Evolutionary conservation across 345 rosid genomes (phyloP), one percentile per base, ranked within the genome.

Genomic region (Brassica juncea): DNA sequence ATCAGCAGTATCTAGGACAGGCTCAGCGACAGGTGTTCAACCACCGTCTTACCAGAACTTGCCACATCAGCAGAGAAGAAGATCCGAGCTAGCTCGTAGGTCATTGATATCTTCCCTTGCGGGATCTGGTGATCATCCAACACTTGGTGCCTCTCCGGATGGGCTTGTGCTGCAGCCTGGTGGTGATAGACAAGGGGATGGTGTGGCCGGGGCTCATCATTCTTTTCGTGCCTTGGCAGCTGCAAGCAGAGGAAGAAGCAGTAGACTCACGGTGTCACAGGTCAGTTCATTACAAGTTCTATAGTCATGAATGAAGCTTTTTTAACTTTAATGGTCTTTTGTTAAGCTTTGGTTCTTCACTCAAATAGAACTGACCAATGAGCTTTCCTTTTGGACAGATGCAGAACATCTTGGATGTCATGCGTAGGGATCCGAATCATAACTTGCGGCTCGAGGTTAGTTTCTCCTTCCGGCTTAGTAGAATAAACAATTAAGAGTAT

Each of bases 241-340:
- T 68, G 84, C 90, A 19, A 81, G 87, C 70, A 90, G 92, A 86
- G 98, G 97, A 79, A 97, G 97, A 80, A 86, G 97, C 84, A 82
- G 87, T 82, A 87, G 98, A 82, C 88, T 87, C 74, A 75, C 79
- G 78, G 86, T 78, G 21, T 88, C 98, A 0, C 97, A 92, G 99
- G 99, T 94, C 58, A 80, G 88, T 86, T 80, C 23, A 47, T n/a
- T 72, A 32, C 35, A 55, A 52, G 28, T 19, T 69, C 47, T 54
- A 11, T 61, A 27, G 67, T n/a, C 66, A 27, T 44, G 49, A 15
- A 27, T 44, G 49, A 15, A 39, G 21, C 54, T 49, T 19, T 35
- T 77, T 49, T 47, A 44, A 47, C 52, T 10, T 77, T 5, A 37
- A 66, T 58, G 59, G 59, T 4, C 7, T 11, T 74, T 74, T 64